A percentile compares a stretch with the other conserved stretches of the same genome.
Evolutionary conservation across 2,329 filamentous ascomycete genomes (phyloP).

Genomic region (Paracorniculantispora psalliotae): DNA sequence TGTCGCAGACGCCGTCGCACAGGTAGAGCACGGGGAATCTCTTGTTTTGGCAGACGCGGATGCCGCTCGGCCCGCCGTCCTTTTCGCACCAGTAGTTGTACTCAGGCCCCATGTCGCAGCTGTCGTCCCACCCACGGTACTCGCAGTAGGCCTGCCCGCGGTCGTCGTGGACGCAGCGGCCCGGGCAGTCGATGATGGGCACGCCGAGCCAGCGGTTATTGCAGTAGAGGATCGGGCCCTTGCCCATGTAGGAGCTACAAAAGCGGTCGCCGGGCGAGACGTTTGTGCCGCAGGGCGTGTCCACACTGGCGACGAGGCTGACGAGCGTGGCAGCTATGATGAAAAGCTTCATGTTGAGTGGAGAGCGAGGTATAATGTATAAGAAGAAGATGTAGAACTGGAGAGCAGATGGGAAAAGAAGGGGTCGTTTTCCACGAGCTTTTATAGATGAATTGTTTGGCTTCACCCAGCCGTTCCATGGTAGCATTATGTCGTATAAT

Average conservation of each 20-base stretch:
- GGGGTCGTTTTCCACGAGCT: no score
- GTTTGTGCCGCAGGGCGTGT: background rate
- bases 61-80: conserved; percentile 1
- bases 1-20: background rate
- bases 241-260: background rate
- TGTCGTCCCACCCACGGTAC: background rate
- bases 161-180: background rate
- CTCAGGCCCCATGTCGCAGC: background rate
- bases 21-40: background rate
- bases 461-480: no score
- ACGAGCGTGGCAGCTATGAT: background rate
- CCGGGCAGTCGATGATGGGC: background rate
- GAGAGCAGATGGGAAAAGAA: no score
- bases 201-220: background rate
- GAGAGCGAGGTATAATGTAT: no score
- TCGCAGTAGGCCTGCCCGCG: background rate
- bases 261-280: background rate
- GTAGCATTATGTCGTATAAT: no score
- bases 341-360: background rate
- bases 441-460: no score
- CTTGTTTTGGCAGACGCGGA: background rate
- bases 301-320: background rate
- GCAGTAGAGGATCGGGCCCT: background rate
- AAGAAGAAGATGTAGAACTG: no score
- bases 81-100: conserved; percentile 2